These are phyloP conservation scores for Cutaneotrichosporon sp. DNA, from an alignment of 1,284 basidiomycete species.

Conservation along the genomic window DNA sequence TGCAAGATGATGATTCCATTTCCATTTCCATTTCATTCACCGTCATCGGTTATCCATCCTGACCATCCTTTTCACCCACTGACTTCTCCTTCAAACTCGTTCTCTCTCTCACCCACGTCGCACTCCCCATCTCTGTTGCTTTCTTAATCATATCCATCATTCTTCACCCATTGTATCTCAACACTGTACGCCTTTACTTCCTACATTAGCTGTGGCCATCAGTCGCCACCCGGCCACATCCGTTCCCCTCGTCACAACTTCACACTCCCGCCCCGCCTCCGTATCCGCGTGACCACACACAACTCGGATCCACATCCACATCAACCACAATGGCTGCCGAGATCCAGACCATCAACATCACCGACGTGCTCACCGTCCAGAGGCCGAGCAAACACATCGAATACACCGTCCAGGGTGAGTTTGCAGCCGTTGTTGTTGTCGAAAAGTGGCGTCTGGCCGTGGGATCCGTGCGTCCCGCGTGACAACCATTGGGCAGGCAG, in stretches of 20 bases:
- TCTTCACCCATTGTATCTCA: not conserved
- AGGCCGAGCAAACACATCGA: constrained; percentile 43
- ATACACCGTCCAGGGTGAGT: constrained; percentile 47
- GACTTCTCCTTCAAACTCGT: too few relatives aligned
- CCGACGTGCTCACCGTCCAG: constrained; percentile 42
- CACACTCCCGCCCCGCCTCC: not conserved
- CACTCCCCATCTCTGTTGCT: too few relatives aligned
- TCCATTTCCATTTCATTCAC: too few relatives aligned
- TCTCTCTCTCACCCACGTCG: too few relatives aligned
- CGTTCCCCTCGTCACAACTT: not conserved
- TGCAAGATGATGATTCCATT: too few relatives aligned
- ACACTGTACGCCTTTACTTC: not conserved
- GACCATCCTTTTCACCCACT: too few relatives aligned
- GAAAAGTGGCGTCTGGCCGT: too few relatives aligned
- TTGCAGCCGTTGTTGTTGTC: not conserved
- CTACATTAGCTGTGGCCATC: too few relatives aligned
- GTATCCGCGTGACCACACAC: not conserved
- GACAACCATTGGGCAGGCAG: not conserved
- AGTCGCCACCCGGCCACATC: not conserved
- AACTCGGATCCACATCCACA: too few relatives aligned
- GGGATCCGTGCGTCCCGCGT: not conserved
- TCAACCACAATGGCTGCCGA: constrained; percentile 34
- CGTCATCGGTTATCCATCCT: too few relatives aligned
- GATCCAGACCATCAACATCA: constrained; percentile 45
- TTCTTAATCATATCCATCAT: not conserved